Base-by-base conservation (phyloP, 2,329 filamentous ascomycete genomes). In the Sporothrix schenckii region DNA sequence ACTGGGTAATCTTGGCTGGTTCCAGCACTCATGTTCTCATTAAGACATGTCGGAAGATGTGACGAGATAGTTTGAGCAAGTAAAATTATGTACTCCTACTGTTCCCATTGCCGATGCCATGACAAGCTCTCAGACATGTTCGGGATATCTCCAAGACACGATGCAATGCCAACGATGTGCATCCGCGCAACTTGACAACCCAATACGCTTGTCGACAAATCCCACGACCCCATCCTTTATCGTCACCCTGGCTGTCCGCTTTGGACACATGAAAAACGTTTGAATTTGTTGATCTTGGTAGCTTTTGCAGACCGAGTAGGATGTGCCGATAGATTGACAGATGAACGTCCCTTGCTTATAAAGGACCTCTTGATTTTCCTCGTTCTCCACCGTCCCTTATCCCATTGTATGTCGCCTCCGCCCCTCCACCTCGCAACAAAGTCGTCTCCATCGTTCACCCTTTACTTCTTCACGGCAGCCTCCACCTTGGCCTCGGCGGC, bases 401-500 rank as follows among this genome's bases (percentile, higher is more conserved):
- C 19, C 4, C 10, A 56, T 34, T n/a, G 21, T 21, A 9, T 47
- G 50, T 47, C 34, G 11, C n/a, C 16, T 24, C 6, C 47, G 11
- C 24, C 9, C 24, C 41, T 10, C 2, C 5, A 7, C n/a, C 10
- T 66, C 14, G n/a, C 24, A 41, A 34, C 34, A 3, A 34, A 34
- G 30, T 72, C 52, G 50, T 56, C 66, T 50, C 58, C 67, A 49
- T 56, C 11, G 39, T 34, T 30, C 21, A 3, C n/a, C 0, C 7
- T 73, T 74, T 80, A 83, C 78, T 82, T 84, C 73, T 79, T 77
- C 10, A 81, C 77, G 27, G 77, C 80, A n/a, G 77, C 77, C 78
- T 81, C 79, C 49, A 78, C 78, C 78, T 82, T 81, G 60, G 77
- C 77, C 73, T 83, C 81, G 44, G 77, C 79, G 74, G 79, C 77